Percentiles rank a stretch among this genome's conserved stretches.
These are phyloP conservation scores for Trichoderma sp. DNA, from an alignment of 2,329 filamentous ascomycete genomes.

Conservation along the genomic window DNA sequence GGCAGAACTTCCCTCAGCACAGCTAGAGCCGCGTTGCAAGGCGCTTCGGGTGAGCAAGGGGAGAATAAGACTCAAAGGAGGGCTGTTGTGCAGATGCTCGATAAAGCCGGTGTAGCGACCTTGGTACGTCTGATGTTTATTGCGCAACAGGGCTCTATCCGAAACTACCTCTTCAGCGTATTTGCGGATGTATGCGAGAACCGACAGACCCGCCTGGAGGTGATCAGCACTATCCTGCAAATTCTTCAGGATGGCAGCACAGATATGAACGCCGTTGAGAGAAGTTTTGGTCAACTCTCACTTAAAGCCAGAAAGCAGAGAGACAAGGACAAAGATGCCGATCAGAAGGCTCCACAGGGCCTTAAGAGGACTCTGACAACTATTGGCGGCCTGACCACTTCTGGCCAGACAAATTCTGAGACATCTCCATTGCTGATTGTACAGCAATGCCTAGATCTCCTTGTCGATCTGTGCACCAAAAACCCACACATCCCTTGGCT, in stretches of 20 bases:
- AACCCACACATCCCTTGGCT: constrained; percentile 86
- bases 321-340: constrained; percentile 57
- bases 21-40: constrained; percentile 23
- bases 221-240: constrained; percentile 86
- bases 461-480: constrained; percentile 78
- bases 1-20: constrained; percentile 31
- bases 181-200: constrained; percentile 93
- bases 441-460: constrained; percentile 84
- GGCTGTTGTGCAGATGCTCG: constrained; percentile 91
- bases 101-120: constrained; percentile 94
- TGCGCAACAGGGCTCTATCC: constrained; percentile 81
- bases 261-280: constrained; percentile 89
- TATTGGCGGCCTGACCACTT: constrained; percentile 42
- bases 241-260: constrained; percentile 94
- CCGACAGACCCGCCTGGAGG: constrained; percentile 89
- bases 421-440: constrained; percentile 93
- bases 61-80: constrained; percentile 69
- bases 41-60: constrained; percentile 39
- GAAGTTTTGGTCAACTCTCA: constrained; percentile 91
- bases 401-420: constrained; percentile 66
- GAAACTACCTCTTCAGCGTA: constrained; percentile 78
- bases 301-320: constrained; percentile 80
- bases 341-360: constrained; percentile 74
- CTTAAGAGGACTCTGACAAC: constrained; percentile 72
- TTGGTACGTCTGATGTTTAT: constrained; percentile 98